Base-by-base conservation (phyloP, 108 stramenopile genomes). In the Pseudonitzschia delicatissima region DNA sequence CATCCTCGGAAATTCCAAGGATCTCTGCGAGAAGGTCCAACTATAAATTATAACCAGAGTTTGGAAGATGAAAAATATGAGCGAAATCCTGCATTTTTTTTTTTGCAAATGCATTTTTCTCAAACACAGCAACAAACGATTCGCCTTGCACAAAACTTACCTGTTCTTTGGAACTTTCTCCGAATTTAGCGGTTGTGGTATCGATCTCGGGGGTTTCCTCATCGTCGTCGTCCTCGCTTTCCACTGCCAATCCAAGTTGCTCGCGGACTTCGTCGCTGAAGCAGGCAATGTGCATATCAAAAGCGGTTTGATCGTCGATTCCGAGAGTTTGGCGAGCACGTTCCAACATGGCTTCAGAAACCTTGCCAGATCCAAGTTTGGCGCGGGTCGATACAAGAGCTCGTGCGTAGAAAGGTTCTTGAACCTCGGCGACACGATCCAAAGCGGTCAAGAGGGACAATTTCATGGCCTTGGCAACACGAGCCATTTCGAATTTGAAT, bases 341-440 rank as follows among this genome's bases (percentile, higher is more conserved):
- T 45, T 71, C 65, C 63, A 95, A 63, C 85, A 88, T 92, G 47
- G 80, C 82, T 2, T 82, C 64, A 28, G 77, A 80, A 45, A 95
- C 87, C 28, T 78, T 72, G 42, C 83, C 83, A 29, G 72, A 77
- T 50, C 82, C 88, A 62, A 95, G 65, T 62, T 95, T 92, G 47
- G 74, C 64, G 25, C 86, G 66, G 11, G 94, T 82, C 35, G 79
- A 84, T 55, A 68, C 49, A 45, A 95, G 72, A 2, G 91, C 94
- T 25, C 86, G 74, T 50, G 79, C 75, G 60, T 95, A 95, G 64
- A 95, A 92, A 11, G 93, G 93, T 57, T 81, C 82, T 28, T 82
- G 85, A 4, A 86, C 83, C 2, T 71, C 77, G 26, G 74, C 73
- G 2, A 87, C 85, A 11, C 90, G 69, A 20, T 87, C 83, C 68